Conservation (phyloP, 345 rosid species). For the Theobroma cacao region DNA sequence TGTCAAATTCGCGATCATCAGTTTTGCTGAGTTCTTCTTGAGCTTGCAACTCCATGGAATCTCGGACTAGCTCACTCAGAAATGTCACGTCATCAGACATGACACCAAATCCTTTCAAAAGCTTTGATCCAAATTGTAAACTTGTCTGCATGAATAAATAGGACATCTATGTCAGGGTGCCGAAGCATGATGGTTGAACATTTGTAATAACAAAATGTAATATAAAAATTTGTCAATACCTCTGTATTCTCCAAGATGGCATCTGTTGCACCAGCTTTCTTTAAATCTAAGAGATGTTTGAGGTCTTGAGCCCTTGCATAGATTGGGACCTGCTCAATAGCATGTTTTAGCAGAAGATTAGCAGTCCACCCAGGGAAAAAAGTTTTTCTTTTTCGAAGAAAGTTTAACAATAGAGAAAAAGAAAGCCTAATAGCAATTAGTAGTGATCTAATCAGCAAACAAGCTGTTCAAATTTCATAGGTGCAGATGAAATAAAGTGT, state of each 20-base stretch:
- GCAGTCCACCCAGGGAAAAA: constrained; percentile 12
- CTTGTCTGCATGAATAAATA: constrained; percentile 61
- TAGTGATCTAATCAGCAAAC: background rate
- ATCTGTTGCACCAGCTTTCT: constrained; percentile 91
- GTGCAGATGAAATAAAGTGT: background rate
- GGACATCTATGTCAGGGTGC: background rate
- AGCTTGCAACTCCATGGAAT: constrained; percentile 88
- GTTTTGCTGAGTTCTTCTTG: constrained; percentile 46
- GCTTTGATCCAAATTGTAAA: constrained; percentile 87
- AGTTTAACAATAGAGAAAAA: background rate
- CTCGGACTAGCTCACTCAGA: constrained; percentile 63
- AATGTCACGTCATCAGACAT: constrained; percentile 96
- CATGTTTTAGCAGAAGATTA: constrained; percentile 15
- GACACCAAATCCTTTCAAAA: constrained; percentile 85
- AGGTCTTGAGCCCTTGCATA: constrained; percentile 90
- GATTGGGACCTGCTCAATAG: constrained; percentile 62
- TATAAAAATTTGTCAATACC: constrained; percentile 31
- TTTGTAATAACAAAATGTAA: background rate
- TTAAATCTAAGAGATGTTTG: constrained; percentile 79
- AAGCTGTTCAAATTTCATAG: background rate
- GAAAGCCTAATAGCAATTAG: background rate
- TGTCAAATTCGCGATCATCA: constrained; percentile 34
- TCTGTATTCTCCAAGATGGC: constrained; percentile 89
- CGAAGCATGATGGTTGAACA: background rate
- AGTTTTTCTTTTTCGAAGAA: background rate